These are phyloP conservation scores for Skeletonema tropicum DNA, from an alignment of 108 stramenopile species.

Conservation along the genomic window DNA sequence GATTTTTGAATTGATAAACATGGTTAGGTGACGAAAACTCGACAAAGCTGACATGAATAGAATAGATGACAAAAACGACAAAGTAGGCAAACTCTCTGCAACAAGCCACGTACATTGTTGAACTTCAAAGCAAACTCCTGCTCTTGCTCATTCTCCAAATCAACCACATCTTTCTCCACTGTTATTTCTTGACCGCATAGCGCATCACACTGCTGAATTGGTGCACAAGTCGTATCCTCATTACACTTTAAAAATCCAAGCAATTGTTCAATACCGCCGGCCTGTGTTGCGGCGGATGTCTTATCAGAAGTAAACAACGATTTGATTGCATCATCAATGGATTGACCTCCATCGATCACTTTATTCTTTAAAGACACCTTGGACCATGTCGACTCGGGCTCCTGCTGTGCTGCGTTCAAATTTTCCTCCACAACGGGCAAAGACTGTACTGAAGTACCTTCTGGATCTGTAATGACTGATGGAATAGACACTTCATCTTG, in stretches of 20 bases:
- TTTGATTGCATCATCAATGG: constrained; percentile 1
- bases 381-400: neutral
- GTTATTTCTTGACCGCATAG: neutral
- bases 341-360: neutral
- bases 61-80: too few relatives aligned
- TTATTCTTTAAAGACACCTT: neutral
- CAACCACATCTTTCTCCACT: constrained; percentile 11
- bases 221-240: constrained; percentile 26
- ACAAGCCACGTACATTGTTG: constrained; percentile 27
- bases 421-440: too few relatives aligned
- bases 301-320: neutral
- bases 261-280: constrained; percentile 13
- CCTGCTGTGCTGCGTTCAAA: neutral
- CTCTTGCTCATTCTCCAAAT: constrained; percentile 27
- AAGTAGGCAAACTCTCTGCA: neutral
- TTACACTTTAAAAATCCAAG: constrained; percentile 18
- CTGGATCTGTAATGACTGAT: neutral
- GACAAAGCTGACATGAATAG: too few relatives aligned
- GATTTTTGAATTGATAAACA: neutral
- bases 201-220: constrained; percentile 7
- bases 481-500: constrained; percentile 1
- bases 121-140: constrained; percentile 21
- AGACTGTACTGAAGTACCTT: neutral
- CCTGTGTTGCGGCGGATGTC: neutral
- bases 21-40: too few relatives aligned